Base-by-base conservation (phyloP, 2,329 filamentous ascomycete species). In the Alternaria infectoria region DNA sequence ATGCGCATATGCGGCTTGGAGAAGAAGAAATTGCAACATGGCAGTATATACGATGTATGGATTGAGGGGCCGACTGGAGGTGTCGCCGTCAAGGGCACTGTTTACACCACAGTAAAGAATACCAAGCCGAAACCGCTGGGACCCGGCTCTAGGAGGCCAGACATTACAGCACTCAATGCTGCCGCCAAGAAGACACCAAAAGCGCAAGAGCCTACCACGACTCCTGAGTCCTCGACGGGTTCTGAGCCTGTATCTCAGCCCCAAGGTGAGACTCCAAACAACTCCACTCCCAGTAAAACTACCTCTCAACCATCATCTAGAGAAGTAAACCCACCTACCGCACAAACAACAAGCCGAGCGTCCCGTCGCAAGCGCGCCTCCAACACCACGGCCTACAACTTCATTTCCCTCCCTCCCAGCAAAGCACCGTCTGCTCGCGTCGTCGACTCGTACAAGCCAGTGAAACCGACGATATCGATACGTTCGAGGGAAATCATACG, bases 1-100 rank as follows among this genome's bases (percentile, higher is more conserved):
- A 83, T 97, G 80, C 88, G 80, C 28, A 84, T 97, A 5, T 95
- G 92, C 72, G 86, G 90, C 13, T 85, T 86, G 65, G 83, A 79
- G 61, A 79, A 79, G n/a, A 80, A 74, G 28, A 68, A 46, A 9
- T 58, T 44, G 15, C n/a, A 62, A 1, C 61, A 64, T 8, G 69
- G 62, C 15, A 59, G 57, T 12, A 43, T 79, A 71, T 79, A 77
- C 61, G 72, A 82, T 64, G 68, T 81, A 62, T 83, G 77, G 80
- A 80, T 76, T 57, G 78, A 82, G 72, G 81, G 75, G 13, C 78
- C 75, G 8, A 76, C 80, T 70, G 76, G 81, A 71, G 68, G 77
- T 23, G 73, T 84, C 55, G 82, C 82, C 43, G 82, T 85, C 6
- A 84, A 81, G 64, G 83, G 80, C 17, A 80, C 68, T 9, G 69